phyloP scores from a whole-genome alignment of 192 early-diverging fungal species.

The Thoreauomyces humboldtii region DNA sequence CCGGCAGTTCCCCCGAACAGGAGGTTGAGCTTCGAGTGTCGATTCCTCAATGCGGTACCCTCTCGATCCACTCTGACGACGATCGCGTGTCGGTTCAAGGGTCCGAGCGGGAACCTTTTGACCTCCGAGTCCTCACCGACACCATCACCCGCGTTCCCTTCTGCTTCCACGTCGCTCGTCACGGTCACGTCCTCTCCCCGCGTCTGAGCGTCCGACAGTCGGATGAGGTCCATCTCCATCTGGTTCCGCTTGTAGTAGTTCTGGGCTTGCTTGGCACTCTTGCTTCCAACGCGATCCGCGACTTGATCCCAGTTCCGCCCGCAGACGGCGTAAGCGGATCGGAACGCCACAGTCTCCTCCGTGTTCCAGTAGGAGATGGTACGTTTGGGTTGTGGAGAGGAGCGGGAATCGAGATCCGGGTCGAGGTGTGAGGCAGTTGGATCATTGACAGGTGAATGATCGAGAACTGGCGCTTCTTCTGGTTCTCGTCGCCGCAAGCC shows the following conservation, averaged over 20 bases:
- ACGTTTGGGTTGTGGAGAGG: slow-evolving; percentile 18
- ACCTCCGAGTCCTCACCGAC: not conserved
- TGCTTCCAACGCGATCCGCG: slow-evolving; percentile 68
- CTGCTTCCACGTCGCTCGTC: not conserved
- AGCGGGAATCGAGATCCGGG: too few species aligned
- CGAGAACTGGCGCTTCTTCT: too few species aligned
- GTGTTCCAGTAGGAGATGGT: slow-evolving; percentile 85
- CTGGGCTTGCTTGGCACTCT: slow-evolving; percentile 79
- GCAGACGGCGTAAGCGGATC: slow-evolving; percentile 53
- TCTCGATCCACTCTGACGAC: not conserved
- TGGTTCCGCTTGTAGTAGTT: slow-evolving; percentile 73
- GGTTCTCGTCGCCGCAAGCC: too few species aligned
- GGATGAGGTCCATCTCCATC: slow-evolving; percentile 44
- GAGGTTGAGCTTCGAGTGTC: not conserved
- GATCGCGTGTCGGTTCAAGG: not conserved
- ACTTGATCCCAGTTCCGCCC: slow-evolving; percentile 80
- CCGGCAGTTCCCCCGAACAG: not conserved
- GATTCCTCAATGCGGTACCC: not conserved
- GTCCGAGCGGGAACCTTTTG: not conserved
- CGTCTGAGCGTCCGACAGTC: slow-evolving; percentile 3
- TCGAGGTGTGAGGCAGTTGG: too few species aligned
- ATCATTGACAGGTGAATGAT: too few species aligned
- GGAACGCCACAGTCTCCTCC: slow-evolving; percentile 73
- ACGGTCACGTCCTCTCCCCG: not conserved
- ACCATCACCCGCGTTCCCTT: not conserved